phyloP scores from a whole-genome alignment of 1,284 basidiomycete genomes.

The Lignosus rhinocerotis region DNA sequence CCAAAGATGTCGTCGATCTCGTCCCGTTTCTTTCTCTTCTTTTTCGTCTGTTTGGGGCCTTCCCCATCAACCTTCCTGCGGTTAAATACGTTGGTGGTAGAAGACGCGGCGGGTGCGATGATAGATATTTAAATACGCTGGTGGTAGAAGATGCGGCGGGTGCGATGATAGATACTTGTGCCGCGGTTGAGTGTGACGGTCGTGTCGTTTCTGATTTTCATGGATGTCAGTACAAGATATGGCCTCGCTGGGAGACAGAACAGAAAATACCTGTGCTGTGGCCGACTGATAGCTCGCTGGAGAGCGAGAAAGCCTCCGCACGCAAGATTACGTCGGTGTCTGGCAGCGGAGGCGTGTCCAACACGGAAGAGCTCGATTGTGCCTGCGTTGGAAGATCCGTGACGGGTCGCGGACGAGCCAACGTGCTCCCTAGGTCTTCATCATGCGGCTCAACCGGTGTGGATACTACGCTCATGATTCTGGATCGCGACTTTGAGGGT shows the following conservation, averaged over 20 bases:
- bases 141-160: neutral
- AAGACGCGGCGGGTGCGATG: neutral
- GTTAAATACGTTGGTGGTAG: slow-evolving; percentile 13
- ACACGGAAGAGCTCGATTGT: neutral
- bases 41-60: slow-evolving; percentile 36
- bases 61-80: slow-evolving; percentile 20
- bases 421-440: slow-evolving; percentile 18
- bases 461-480: neutral
- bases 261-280: neutral
- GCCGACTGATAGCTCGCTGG: slow-evolving; percentile 12
- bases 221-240: too few species aligned
- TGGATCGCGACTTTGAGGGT: neutral
- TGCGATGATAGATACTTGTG: neutral
- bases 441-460: slow-evolving; percentile 7
- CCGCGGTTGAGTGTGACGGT: neutral
- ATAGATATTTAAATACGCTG: slow-evolving; percentile 11
- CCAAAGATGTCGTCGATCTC: slow-evolving; percentile 74
- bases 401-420: slow-evolving; percentile 4
- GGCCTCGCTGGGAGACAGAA: neutral
- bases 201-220: neutral
- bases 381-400: too few species aligned
- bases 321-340: neutral
- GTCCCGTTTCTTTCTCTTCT: slow-evolving; percentile 43
- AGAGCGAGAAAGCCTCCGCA: slow-evolving; percentile 9
- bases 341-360: neutral